Percentiles rank a stretch among this genome's conserved stretches.
phyloP scores from a whole-genome alignment of 2,329 filamentous ascomycete species.

The Talaromyces verruculosus region DNA sequence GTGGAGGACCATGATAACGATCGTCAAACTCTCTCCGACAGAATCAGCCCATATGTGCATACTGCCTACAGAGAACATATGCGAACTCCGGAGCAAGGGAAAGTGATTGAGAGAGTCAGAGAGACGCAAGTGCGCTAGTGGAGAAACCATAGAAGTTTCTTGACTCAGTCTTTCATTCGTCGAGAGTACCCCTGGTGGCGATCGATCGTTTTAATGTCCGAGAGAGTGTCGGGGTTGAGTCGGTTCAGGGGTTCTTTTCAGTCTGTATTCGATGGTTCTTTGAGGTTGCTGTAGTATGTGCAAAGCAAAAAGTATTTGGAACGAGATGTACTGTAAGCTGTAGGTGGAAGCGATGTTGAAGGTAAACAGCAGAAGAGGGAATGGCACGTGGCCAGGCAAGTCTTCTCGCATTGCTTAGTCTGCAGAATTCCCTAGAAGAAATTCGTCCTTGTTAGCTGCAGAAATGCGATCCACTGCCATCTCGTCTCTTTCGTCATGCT shows the following conservation, averaged over 20 bases:
- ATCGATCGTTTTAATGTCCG: slow-evolving; percentile 7
- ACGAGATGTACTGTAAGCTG: neutral
- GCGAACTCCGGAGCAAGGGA: neutral
- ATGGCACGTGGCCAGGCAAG: neutral
- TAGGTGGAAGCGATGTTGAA: neutral
- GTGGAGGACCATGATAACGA: neutral
- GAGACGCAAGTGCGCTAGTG: neutral
- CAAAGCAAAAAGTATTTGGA: neutral
- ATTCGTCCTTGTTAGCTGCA: neutral
- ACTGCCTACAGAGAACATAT: neutral
- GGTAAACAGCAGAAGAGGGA: neutral
- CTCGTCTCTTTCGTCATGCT: neutral
- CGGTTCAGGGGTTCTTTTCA: neutral
- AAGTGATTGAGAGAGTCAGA: neutral
- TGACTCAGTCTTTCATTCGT: neutral
- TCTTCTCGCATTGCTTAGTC: neutral
- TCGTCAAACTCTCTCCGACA: neutral
- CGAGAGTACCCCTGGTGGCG: neutral
- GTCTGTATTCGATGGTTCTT: neutral
- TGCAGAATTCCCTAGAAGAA: neutral
- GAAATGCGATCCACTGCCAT: neutral
- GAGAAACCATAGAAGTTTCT: neutral
- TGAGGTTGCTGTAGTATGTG: neutral
- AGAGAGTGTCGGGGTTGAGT: neutral
- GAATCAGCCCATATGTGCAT: neutral